These are phyloP conservation scores for Globisporangium rhizosaccharum DNA, from an alignment of 352 stramenopile genomes.

Conservation along the genomic window DNA sequence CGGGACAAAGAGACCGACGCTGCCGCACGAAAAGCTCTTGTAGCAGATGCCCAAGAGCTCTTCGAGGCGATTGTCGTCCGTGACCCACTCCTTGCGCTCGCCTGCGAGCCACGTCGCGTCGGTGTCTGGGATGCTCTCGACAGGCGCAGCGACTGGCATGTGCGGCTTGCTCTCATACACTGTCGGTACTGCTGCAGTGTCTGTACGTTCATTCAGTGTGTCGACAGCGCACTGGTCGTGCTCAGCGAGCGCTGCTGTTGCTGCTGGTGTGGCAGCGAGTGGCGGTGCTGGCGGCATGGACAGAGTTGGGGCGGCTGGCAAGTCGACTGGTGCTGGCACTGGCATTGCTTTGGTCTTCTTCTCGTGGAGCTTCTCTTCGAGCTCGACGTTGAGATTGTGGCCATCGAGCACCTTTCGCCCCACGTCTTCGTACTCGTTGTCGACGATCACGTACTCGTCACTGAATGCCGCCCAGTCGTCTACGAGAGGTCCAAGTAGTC, in stretches of 20 bases:
- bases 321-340: slow-evolving; percentile 7
- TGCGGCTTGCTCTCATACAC: slow-evolving; percentile 1
- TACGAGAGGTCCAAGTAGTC: slow-evolving; percentile 10
- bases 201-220: too few relatives aligned
- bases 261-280: background rate
- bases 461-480: slow-evolving; percentile 69
- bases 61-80: slow-evolving; percentile 59
- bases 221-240: too few relatives aligned
- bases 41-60: slow-evolving; percentile 80
- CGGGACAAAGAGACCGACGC: slow-evolving; percentile 70
- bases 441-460: slow-evolving; percentile 80
- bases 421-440: slow-evolving; percentile 78
- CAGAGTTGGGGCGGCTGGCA: too few relatives aligned
- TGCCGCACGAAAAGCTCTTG: slow-evolving; percentile 69
- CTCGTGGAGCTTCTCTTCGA: slow-evolving; percentile 31
- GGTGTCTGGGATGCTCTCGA: slow-evolving; percentile 15
- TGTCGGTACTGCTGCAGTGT: too few relatives aligned
- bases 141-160: background rate
- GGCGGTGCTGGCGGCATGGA: background rate
- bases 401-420: slow-evolving; percentile 62
- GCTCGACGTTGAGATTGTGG: slow-evolving; percentile 36
- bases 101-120: slow-evolving; percentile 31
- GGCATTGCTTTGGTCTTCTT: slow-evolving; percentile 4
- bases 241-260: too few relatives aligned
- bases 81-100: slow-evolving; percentile 41